These are phyloP conservation scores for Pseudovirgaria hyperparasitica DNA, from an alignment of 2,329 filamentous ascomycete genomes.

Conservation along the genomic window DNA sequence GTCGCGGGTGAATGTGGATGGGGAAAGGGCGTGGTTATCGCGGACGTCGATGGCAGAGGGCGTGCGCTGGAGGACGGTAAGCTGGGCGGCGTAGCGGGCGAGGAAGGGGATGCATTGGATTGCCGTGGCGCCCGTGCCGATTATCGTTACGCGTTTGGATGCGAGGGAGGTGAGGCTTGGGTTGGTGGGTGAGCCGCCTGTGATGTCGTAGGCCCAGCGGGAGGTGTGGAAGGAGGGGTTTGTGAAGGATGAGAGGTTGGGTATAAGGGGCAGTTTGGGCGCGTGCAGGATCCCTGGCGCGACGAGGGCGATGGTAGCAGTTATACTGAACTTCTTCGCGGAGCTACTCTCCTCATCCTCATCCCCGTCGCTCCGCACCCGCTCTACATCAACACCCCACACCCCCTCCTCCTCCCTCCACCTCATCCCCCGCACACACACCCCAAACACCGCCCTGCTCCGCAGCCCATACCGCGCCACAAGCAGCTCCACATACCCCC, in stretches of 20 bases:
- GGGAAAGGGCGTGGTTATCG: constrained; percentile 27
- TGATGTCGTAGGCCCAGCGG: constrained; percentile 29
- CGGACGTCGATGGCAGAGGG: constrained; percentile 31
- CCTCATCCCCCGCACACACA: constrained; percentile 25
- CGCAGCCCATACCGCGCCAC: constrained; percentile 32
- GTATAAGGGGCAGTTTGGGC: constrained; percentile 32
- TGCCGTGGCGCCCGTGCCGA: constrained; percentile 19
- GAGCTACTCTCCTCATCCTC: too few relatives aligned
- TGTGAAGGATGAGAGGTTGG: constrained; percentile 22
- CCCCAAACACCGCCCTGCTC: constrained; percentile 33
- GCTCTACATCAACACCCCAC: constrained; percentile 23
- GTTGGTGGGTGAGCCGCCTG: constrained; percentile 26
- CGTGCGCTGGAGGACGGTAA: constrained; percentile 47
- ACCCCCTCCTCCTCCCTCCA: constrained; percentile 33
- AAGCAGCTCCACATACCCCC: constrained; percentile 33
- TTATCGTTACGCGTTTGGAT: constrained; percentile 18
- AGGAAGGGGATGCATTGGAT: constrained; percentile 25
- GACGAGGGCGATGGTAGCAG: constrained; percentile 15
- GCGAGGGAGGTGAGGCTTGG: constrained; percentile 16
- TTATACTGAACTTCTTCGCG: too few relatives aligned
- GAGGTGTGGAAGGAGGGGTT: constrained; percentile 30
- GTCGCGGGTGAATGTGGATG: constrained; percentile 25
- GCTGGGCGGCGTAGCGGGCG: constrained; percentile 34
- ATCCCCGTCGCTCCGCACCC: too few relatives aligned
- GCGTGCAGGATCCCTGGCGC: constrained; percentile 30